Base-by-base conservation (phyloP, 176 grass and related monocot genomes). In the Carex scoparia region DNA sequence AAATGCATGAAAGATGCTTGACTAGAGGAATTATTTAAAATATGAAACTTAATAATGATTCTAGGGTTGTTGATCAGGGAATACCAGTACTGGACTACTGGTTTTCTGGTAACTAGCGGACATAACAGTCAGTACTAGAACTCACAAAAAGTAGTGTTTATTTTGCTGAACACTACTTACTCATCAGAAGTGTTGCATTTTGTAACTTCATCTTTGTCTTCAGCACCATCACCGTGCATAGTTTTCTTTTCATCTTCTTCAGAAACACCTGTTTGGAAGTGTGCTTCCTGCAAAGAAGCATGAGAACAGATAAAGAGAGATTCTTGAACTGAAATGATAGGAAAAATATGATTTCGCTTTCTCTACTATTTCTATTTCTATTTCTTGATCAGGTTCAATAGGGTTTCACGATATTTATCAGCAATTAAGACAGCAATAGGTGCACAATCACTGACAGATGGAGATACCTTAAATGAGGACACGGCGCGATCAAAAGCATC, bases 401-500 rank as follows among this genome's bases (percentile, higher is more conserved):
- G 56, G 56, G 56, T 58, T 58, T 58, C 4, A 12, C 55, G 55
- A 57, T 57, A 16, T 15, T 49, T 10, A 57, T 16, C 55, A 57
- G 15, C 15, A 58, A 58, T 58, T 58, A 58, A 58, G 13, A 58
- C 56, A 2, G 0, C 56, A 58, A 58, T 16, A 16, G 56, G 56
- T 58, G 4, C 56, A 61, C 4, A 61, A 19, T 61, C 18, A 28
- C 23, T 65, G 62, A 65, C 1, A 19, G 59, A 72, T 14, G 4
- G 69, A 72, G 69, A 46, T 40, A 77, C 38, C 90, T 94, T 97
- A 84, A 84, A 92, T 76, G 86, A 88, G 66, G 84, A 72, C 60
- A 94, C 72, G 85, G 90, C 92, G 49, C 79, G 84, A 85, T 97
- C 87, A 77, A 97, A 97, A 65, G 94, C 94, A 70, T 89, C 70